Evolutionary conservation across 345 rosid genomes (phyloP), one percentile per base, ranked within the genome.

Genomic region (Populus tremula): DNA sequence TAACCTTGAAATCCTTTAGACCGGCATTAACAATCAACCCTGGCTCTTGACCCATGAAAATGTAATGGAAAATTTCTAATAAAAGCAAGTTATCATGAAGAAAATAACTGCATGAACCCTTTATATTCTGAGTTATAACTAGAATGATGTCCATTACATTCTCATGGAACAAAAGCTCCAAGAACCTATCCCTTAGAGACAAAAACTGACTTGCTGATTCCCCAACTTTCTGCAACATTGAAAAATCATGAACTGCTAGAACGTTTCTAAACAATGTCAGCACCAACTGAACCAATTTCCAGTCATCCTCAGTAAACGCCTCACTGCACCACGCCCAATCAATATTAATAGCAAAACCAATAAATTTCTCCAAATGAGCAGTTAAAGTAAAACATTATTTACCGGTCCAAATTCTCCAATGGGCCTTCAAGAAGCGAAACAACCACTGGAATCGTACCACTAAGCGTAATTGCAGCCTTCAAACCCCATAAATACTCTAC

Each of bases 241-340:
- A 84, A 23, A 93, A 79, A 70, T 91, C 97, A 80, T 92, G 98
- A 65, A 93, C 81, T 54, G 99, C 96, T n/a, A 96, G 91, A 74
- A 96, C 76, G 77, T 96, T 96, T 67, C 94, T 88, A 73, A 96
- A 92, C 18, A 93, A 78, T 63, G 98, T 93, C 80, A 96, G 87
- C 36, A 93, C 88, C 50, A 96, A 93, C 87, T 93, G 98, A 79
- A 92, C 87, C 90, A 96, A 79, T 85, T 96, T 96, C 99, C 98
- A 96, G 81, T 96, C 97, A 80, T 96, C 99, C 83, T 96, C 99
- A 0, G 86, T 82, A 81, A 96, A 91, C 59, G 80, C 69, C 69
- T 93, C 92, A 64, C 99, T 96, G 92, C 31, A 56, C 33, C 8
- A 20, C 39, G 43, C 23, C 5, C 3, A 38, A 70, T 11, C 14